Percentiles rank a stretch among this genome's conserved stretches.
Evolutionary conservation across 1,139 yeast species (phyloP).

Genomic region (Suhomyces maxii): DNA sequence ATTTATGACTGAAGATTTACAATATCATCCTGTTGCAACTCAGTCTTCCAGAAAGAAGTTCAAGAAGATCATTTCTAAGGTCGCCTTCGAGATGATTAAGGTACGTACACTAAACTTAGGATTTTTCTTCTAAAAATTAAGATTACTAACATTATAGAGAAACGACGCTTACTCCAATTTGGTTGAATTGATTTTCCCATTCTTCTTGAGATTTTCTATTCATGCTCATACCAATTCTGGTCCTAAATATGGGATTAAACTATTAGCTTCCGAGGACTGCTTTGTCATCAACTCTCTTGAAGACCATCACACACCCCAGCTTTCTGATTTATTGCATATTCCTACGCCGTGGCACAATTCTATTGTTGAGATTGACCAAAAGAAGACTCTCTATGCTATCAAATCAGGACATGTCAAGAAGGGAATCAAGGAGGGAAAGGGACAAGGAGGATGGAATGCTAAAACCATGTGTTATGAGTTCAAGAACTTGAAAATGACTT

Average conservation of each 20-base stretch:
- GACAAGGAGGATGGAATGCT: conserved; percentile 27
- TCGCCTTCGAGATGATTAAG: conserved; percentile 65
- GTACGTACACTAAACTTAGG: conserved; percentile 9
- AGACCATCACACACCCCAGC: conserved; percentile 27
- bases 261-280: conserved; percentile 47
- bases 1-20: conserved; percentile 61
- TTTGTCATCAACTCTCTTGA: conserved; percentile 33
- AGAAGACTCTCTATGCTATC: conserved; percentile 27
- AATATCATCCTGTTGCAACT: conserved; percentile 37
- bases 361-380: conserved; percentile 42
- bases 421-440: conserved; percentile 25
- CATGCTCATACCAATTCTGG: conserved; percentile 61
- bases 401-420: conserved; percentile 27
- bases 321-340: conserved; percentile 54
- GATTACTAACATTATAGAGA: conserved; percentile 27
- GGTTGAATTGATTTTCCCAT: conserved; percentile 60
- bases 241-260: conserved; percentile 57
- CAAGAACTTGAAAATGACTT: conserved; percentile 7
- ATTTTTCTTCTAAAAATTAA: neutral
- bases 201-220: conserved; percentile 57
- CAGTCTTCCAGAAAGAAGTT: conserved; percentile 46
- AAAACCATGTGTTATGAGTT: conserved; percentile 15
- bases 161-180: conserved; percentile 66
- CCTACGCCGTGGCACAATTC: conserved; percentile 71
- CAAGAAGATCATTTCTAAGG: conserved; percentile 51